phyloP scores from a whole-genome alignment of 352 stramenopile species.

The Phytophthora parvispora region DNA sequence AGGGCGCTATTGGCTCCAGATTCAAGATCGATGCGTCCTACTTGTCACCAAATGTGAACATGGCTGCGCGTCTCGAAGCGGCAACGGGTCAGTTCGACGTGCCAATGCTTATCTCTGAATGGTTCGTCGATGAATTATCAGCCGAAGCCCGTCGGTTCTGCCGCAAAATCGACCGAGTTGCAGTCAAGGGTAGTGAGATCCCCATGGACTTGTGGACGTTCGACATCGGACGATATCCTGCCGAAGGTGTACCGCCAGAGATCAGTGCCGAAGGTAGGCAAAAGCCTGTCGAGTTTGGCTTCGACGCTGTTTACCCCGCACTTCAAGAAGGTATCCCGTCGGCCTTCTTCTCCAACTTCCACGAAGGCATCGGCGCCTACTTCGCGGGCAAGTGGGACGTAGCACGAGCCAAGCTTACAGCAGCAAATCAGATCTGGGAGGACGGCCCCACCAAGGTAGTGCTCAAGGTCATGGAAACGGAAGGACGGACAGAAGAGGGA shows the following conservation, averaged over 20 bases:
- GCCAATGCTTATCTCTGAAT: slow-evolving; percentile 95
- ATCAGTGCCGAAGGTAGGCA: slow-evolving; percentile 71
- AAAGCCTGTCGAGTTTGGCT: slow-evolving; percentile 86
- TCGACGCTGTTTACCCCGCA: slow-evolving; percentile 74
- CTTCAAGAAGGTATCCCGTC: slow-evolving; percentile 85
- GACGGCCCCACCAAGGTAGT: slow-evolving; percentile 93
- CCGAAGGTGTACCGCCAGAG: slow-evolving; percentile 60
- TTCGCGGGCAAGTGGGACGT: slow-evolving; percentile 94
- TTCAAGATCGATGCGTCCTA: slow-evolving; percentile 99
- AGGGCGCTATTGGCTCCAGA: slow-evolving; percentile 97
- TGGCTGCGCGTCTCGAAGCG: slow-evolving; percentile 96
- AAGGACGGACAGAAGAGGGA: slow-evolving; percentile 75
- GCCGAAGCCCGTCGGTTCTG: slow-evolving; percentile 86
- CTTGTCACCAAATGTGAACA: slow-evolving; percentile 98
- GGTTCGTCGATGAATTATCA: slow-evolving; percentile 96
- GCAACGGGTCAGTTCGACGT: slow-evolving; percentile 97
- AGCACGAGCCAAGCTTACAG: slow-evolving; percentile 84
- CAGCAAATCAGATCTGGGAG: slow-evolving; percentile 93
- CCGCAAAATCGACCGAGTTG: slow-evolving; percentile 96
- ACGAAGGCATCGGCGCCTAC: slow-evolving; percentile 94
- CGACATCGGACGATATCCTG: slow-evolving; percentile 90
- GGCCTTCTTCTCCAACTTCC: slow-evolving; percentile 94
- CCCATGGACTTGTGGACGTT: slow-evolving; percentile 96
- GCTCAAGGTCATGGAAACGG: slow-evolving; percentile 91
- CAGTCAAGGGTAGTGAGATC: slow-evolving; percentile 97